phyloP scores from a whole-genome alignment of 2,329 filamentous ascomycete species.

The Aspergillus alliaceus region DNA sequence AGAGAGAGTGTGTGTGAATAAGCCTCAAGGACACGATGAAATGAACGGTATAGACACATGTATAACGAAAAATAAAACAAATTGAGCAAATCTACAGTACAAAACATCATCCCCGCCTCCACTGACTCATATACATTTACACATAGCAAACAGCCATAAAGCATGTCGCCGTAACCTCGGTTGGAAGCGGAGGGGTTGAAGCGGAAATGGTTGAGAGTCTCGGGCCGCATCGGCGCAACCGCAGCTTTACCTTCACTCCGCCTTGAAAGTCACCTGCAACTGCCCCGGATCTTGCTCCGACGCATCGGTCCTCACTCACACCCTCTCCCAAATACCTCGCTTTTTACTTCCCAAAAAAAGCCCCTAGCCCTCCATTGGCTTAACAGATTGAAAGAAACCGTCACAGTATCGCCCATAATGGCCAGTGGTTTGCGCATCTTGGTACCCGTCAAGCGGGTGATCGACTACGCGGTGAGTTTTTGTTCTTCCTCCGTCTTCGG shows the following conservation, averaged over 20 bases:
- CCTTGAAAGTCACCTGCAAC: conserved; percentile 24
- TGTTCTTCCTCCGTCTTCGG: conserved; percentile 22
- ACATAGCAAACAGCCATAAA: background rate
- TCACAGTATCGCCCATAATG: conserved; percentile 35
- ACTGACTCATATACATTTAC: background rate
- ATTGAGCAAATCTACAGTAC: background rate
- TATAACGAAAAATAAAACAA: background rate
- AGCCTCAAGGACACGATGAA: background rate
- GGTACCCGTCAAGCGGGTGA: conserved; percentile 79
- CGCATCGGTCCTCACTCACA: conserved; percentile 21
- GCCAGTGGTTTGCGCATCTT: conserved; percentile 65
- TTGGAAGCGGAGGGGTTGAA: conserved; percentile 22
- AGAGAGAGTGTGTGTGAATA: background rate
- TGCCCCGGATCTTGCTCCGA: conserved; percentile 16
- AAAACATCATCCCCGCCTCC: background rate
- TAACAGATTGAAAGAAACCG: background rate
- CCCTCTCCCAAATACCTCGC: conserved; percentile 4
- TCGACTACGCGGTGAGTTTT: conserved; percentile 75
- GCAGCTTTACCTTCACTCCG: conserved; percentile 28
- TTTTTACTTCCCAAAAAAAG: conserved; percentile 1
- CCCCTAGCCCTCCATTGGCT: conserved; percentile 10
- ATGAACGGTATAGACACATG: background rate
- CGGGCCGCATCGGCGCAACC: conserved; percentile 35
- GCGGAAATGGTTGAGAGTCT: conserved; percentile 22
- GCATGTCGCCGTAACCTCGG: conserved; percentile 30